Evolutionary conservation across 2,329 filamentous ascomycete species (phyloP), one percentile per base, ranked within the genome.

Genomic region (Fusarium drepaniforme): DNA sequence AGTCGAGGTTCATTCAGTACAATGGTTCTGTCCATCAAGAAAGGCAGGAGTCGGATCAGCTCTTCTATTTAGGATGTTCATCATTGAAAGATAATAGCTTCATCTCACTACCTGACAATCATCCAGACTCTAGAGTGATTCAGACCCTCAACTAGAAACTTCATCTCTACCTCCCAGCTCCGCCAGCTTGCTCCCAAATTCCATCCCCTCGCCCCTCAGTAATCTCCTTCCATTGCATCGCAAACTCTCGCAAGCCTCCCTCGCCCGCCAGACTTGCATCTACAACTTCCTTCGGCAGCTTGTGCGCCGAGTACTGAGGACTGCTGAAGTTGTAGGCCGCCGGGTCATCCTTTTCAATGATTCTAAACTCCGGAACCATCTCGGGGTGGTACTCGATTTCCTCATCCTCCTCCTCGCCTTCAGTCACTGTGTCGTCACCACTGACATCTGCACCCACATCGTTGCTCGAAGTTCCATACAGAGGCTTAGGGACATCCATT

Each of bases 241-340:
- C 91, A 84, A 97, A 96, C 83, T 97, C 95, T 71, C 92, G 89
- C 85, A 98, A 88, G 0, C 93, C 93, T 4, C 93, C 94, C 66
- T 94, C 91, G 5, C 93, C 93, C 1, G 89, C 89, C 75, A 89
- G 79, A 75, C 90, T 90, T 23, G 91, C 92, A 76, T 93, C 91
- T 4, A 98, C 96, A 3, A 98, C 95, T 77, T 99, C 97, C 82
- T 93, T 95, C 1, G 97, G 97, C 77, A 99, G 85, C 84, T 98
- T 99, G 81, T 98, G 96, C 4, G 97, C 96, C 72, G 95, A 98
- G 83, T 97, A 98, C 79, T 96, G 94, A 1, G 95, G 90, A 6
- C 94, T 93, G 75, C 90, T 92, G 81, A 98, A 97, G 77, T 93
- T 93, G 81, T 95, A 97, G 1, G 96, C 96, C 71, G 96, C 94